Evolutionary conservation across 306 rosid species (phyloP), one percentile per base, ranked within the genome.

Genomic region (Castanea sativa): DNA sequence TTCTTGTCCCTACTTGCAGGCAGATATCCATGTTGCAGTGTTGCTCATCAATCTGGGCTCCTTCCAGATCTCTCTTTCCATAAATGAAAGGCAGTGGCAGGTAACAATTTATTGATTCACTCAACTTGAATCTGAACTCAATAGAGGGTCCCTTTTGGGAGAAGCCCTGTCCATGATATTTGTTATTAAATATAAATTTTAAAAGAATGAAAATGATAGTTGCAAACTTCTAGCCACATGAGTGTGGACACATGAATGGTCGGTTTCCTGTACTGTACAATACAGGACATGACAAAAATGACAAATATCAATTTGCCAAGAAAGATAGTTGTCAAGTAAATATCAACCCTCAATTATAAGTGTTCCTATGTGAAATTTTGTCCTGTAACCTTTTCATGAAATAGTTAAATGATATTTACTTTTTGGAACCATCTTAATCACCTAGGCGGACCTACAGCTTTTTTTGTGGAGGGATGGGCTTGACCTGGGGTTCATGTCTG

Each of bases 11-110:
- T 11, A 79, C 21, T n/a, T 84, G 74, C 14, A 38, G 68, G 74
- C 82, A 80, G 21, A 53, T 63, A 38, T 51, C 51, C 23, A 73
- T 41, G 49, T 76, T 73, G 63, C 51, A 56, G 21, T 67, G 57
- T 35, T 2, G 68, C n/a, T 55, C 71, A 58, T 71, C 64, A 75
- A 64, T 27, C 55, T 38, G 65, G 79, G 74, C 78, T 69, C 78
- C 76, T 76, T 84, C 88, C 64, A 75, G 87, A 82, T 61, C 71
- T 63, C 79, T 76, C 87, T 69, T 69, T 49, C 74, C 78, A 23
- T 58, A n/a, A 25, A n/a, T 23, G 56, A 21, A 14, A 33, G 33
- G 81, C 6, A 6, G 2, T 74, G 64, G 43, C 41, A 60, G 69
- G 57, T 59, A 20, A 80, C 35, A 52, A 21, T 58, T 78, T 81